Percentiles rank a stretch among this genome's conserved stretches.
These are phyloP conservation scores for Liquidambar formosana DNA, from an alignment of 164 flowering plant genomes.

Conservation along the genomic window DNA sequence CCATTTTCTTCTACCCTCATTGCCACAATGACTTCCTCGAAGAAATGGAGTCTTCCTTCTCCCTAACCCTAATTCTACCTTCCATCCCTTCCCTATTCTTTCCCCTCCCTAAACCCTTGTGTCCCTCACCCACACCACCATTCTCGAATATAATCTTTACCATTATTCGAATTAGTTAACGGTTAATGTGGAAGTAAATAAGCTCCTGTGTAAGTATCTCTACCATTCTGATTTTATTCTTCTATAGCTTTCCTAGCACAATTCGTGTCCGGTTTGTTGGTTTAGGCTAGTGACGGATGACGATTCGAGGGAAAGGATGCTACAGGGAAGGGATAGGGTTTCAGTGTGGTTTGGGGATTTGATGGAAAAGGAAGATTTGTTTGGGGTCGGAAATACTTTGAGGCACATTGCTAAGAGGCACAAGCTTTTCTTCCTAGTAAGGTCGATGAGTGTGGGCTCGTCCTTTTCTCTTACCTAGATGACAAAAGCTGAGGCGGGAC, in stretches of 20 bases:
- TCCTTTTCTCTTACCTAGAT: background rate
- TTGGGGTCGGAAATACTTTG: conserved; percentile 32
- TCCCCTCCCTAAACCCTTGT: too few relatives aligned
- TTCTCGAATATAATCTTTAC: conserved; percentile 30
- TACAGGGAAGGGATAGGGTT: background rate
- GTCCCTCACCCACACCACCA: conserved; percentile 15
- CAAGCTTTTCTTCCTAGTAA: conserved; percentile 25
- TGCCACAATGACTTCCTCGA: too few relatives aligned
- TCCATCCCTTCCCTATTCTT: background rate
- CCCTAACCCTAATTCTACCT: conserved; percentile 5
- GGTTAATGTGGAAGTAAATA: conserved; percentile 45
- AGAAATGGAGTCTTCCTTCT: conserved; percentile 28
- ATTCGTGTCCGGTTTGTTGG: conserved; percentile 66
- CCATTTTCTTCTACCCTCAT: too few relatives aligned
- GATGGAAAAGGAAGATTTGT: conserved; percentile 40
- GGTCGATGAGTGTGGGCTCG: background rate
- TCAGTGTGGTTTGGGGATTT: conserved; percentile 36
- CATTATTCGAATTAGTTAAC: conserved; percentile 51
- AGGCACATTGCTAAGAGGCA: conserved; percentile 47
- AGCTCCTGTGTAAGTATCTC: conserved; percentile 63
- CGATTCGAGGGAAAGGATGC: conserved; percentile 2
- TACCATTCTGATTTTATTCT: conserved; percentile 70
- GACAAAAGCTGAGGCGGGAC: conserved; percentile 18
- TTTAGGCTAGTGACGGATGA: conserved; percentile 37
- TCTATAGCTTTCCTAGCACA: conserved; percentile 63